phyloP scores from a whole-genome alignment of 176 grass and related monocot species.

The Tillandsia fasciculata region DNA sequence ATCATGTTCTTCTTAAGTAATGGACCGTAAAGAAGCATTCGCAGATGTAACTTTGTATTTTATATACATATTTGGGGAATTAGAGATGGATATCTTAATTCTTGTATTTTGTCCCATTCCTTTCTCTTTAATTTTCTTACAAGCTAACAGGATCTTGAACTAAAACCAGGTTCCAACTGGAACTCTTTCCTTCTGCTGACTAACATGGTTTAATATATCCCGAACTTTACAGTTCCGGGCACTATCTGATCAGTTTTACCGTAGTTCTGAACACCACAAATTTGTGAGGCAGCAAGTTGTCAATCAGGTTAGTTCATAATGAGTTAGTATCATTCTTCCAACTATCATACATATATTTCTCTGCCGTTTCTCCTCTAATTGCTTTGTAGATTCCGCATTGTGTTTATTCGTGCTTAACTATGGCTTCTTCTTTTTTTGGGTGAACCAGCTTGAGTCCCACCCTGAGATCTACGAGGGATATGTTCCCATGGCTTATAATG shows the following conservation, averaged over 20 bases:
- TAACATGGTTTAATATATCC: slow-evolving; percentile 13
- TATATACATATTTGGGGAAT: not conserved
- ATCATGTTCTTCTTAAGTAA: not conserved
- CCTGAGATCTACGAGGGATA: slow-evolving; percentile 56
- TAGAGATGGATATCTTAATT: not conserved
- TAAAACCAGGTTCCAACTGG: not conserved
- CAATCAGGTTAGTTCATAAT: slow-evolving; percentile 35
- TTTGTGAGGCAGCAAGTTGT: slow-evolving; percentile 55
- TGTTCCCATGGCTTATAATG: slow-evolving; percentile 48
- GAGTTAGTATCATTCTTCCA: not conserved
- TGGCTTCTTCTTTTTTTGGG: not conserved
- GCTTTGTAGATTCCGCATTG: not conserved
- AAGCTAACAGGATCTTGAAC: not conserved
- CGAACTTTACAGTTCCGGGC: slow-evolving; percentile 40
- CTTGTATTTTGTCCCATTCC: not conserved
- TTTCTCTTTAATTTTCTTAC: not conserved
- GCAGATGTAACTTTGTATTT: not conserved
- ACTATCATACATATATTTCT: not conserved
- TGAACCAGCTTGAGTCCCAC: slow-evolving; percentile 38
- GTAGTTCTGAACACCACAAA: slow-evolving; percentile 51
- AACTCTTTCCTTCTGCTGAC: not conserved
- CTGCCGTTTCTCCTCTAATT: not conserved
- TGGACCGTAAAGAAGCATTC: not conserved
- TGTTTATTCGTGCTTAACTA: not conserved
- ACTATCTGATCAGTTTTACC: slow-evolving; percentile 64